Base-by-base conservation (phyloP, 1,284 basidiomycete species). In the Rhizoctonia solani region DNA sequence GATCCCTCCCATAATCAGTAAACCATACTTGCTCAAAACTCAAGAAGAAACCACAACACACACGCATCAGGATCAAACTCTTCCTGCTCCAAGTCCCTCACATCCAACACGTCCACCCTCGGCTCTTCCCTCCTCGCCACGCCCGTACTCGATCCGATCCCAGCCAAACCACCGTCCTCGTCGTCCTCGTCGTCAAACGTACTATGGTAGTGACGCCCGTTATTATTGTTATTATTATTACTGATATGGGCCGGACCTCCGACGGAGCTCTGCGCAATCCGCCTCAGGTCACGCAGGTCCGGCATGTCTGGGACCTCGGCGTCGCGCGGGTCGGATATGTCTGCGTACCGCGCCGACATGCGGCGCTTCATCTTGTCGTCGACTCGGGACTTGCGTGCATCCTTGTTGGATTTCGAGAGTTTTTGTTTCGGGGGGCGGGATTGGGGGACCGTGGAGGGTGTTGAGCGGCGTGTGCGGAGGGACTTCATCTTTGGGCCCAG, bases 341-440 rank as follows among this genome's bases (percentile, higher is more conserved):
- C 89, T 54, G 89, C 89, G 82, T 92, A 95, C 75, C 93, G 86
- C 83, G 88, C 90, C 16, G 92, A 93, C 86, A 95, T 88, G 71
- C 93, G 88, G 78, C 92, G 92, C 84, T 92, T 93, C 78, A 95
- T 93, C 81, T 91, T 92, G 83, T 95, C 93, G 76, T 92, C 92
- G 66, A 95, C 88, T 66, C 87, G 83, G 67, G 88, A 87, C 76
- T 89, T 90, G 73, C 84, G 81, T 1, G 77, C 67, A 50, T 73
- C 68, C 50, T 61, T 61, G 58, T 50, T 61, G 21, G 44, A 44
- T 50, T 61, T 61, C 8, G 58, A 34, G 29, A 49, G 44, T 50
- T 49, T 49, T 32, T 49, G 54, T 39, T n/a, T n/a, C n/a, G n/a
- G n/a, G 1, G 55, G 42, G 19, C 58, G 58, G 21, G 46, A 19